These are phyloP conservation scores for Kwoniella sp. DNA, from an alignment of 768 basidiomycete genomes.

Conservation along the genomic window DNA sequence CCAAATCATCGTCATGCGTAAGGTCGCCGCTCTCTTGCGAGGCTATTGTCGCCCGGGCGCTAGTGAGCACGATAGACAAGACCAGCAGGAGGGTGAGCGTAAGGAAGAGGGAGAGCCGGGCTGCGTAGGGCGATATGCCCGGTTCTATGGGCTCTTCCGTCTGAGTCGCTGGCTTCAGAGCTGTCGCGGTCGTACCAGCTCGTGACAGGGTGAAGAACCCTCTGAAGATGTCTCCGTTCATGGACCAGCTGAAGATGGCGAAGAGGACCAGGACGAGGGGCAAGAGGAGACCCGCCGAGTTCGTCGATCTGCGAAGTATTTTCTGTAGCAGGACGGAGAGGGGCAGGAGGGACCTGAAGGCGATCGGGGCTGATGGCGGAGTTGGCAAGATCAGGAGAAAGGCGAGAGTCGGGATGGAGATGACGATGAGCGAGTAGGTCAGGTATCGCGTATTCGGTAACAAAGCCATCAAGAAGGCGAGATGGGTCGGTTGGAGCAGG, in stretches of 20 bases:
- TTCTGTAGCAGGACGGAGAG: conserved; percentile 16
- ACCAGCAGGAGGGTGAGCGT: conserved; percentile 19
- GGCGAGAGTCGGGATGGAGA: conserved; percentile 30
- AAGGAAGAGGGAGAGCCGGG: conserved; percentile 25
- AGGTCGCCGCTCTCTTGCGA: conserved; percentile 12
- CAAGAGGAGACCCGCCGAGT: conserved; percentile 17
- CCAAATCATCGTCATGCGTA: conserved; percentile 21
- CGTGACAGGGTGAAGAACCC: conserved; percentile 13
- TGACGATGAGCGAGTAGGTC: conserved; percentile 12
- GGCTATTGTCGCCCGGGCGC: conserved; percentile 5
- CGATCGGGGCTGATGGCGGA: conserved; percentile 20
- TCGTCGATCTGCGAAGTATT: conserved; percentile 5
- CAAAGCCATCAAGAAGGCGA: conserved; percentile 8
- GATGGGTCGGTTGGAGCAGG: conserved; percentile 13
- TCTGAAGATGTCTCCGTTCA: conserved; percentile 39
- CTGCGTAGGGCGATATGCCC: conserved; percentile 28
- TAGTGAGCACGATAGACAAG: conserved; percentile 18
- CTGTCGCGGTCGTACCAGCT: neutral
- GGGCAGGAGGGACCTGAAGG: conserved; percentile 15
- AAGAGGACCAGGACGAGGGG: conserved; percentile 24
- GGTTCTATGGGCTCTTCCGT: conserved; percentile 17
- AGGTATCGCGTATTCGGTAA: neutral
- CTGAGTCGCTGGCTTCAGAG: neutral
- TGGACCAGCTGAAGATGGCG: conserved; percentile 21
- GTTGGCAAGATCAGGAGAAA: conserved; percentile 21